Base-by-base conservation (phyloP, 164 flowering plant species). In the Akebia trifoliata region DNA sequence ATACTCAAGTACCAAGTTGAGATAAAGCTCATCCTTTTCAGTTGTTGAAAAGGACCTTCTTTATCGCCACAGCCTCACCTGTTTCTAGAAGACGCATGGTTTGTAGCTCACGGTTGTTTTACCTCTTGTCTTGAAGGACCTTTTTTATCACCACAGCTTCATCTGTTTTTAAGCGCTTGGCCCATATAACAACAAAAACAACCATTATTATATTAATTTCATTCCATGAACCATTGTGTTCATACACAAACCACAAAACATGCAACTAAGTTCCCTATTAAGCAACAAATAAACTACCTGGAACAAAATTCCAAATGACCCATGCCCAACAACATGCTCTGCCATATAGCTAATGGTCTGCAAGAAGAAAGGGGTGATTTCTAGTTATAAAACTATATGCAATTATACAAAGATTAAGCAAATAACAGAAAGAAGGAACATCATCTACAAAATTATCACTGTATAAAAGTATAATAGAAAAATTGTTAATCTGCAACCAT, bases 231-330 rank as follows among this genome's bases (percentile, higher is more conserved):
- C 11, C 0, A 25, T 43, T 20, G 4, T 24, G 30, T 25, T 15
- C 10, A 2, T 18, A 24, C 20, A 34, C 7, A 12, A 20, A 6
- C 40, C 18, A 26, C 6, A 35, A 14, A 37, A 37, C n/a, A 29
- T 22, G 24, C 6, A 37, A 25, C 5, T 20, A 37, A 37, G 5
- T 14, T 34, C 32, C 34, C 18, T 32, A 14, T 32, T 6, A 39
- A 24, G 26, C 29, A 24, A 28, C 29, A 54, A 21, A 10, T 34
- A 36, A 32, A 55, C 39, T 47, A 83, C 91, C 74, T 85, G 91
- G 61, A 82, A 85, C 2, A 85, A 87, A 49, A 85, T 82, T 56
- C n/a, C n/a, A n/a, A n/a, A n/a, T n/a, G n/a, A n/a, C n/a, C n/a
- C n/a, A n/a, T n/a, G n/a, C n/a, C n/a, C n/a, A n/a, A n/a, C n/a